Percentiles rank a stretch among this genome's conserved stretches.
These are phyloP conservation scores for Brassica balearica DNA, from an alignment of 441 rosid species.

Conservation along the genomic window DNA sequence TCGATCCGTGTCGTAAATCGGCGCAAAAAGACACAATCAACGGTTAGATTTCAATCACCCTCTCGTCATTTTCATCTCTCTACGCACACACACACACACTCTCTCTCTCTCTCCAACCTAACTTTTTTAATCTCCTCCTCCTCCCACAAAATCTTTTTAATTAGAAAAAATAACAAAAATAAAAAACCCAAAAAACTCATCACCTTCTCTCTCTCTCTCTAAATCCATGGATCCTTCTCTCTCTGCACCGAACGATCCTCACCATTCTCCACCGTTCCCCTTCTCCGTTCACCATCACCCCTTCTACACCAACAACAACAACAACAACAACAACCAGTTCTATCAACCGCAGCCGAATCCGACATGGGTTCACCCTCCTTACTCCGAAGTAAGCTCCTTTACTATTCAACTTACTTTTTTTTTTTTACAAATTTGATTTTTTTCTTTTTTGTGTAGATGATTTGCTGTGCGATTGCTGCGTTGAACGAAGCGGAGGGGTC, in stretches of 20 bases:
- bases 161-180: conserved; percentile 13
- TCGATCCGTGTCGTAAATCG: conserved; percentile 37
- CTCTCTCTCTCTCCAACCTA: conserved; percentile 32
- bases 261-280: conserved; percentile 38
- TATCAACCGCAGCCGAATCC: conserved; percentile 25
- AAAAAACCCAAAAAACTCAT: conserved; percentile 14
- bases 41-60: conserved; percentile 42
- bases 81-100: not conserved
- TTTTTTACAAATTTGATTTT: too few species aligned
- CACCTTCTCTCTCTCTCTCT: conserved; percentile 36
- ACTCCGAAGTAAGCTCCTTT: conserved; percentile 59
- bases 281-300: conserved; percentile 13
- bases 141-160: conserved; percentile 5
- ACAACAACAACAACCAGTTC: conserved; percentile 14
- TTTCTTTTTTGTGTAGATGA: conserved; percentile 54
- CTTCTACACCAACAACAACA: not conserved
- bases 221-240: conserved; percentile 50
- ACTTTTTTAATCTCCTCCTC: conserved; percentile 26
- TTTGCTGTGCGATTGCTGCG: conserved; percentile 70
- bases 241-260: conserved; percentile 45
- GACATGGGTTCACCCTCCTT: conserved; percentile 54
- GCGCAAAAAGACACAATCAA: conserved; percentile 34
- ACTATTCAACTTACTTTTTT: not conserved
- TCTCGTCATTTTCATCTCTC: conserved; percentile 21
- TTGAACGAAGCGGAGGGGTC: conserved; percentile 82